Base-by-base conservation (phyloP, 78 protist genomes). In the Polysphondylium violaceum region DNA sequence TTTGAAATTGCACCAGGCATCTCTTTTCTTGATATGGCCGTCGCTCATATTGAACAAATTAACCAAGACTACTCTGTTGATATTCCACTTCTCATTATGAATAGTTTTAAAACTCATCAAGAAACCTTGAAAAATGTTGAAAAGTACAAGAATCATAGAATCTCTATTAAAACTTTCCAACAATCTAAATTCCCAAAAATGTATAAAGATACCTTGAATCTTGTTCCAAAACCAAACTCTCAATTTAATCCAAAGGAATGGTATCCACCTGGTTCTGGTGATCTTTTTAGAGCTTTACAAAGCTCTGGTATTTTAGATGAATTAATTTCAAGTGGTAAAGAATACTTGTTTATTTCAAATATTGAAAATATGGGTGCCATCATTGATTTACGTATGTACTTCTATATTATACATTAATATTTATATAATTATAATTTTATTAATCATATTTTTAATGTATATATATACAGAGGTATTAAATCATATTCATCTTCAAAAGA, bases 211-310 rank as follows among this genome's bases (percentile, higher is more conserved):
- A 94, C 97, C 27, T 50, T 95, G 25, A 65, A n/a, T 31, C 94
- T 97, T n/a, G 88, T 76, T 2, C 92, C 72, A 41, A 77, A 67
- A 63, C 51, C 41, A 38, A 63, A 76, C 63, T 12, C 65, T 31
- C 75, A 31, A 47, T 68, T 65, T 36, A 75, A 69, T 44, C 64
- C 67, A 58, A 77, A 65, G 56, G 68, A 87, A 68, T 93, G 98
- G 98, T 97, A 95, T 79, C 99, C 99, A 27, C 99, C 99, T 7
- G 99, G 99, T 27, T 96, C 96, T 65, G 99, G 99, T 31, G 98
- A 97, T 64, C 50, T 97, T 12, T 95, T 90, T 85, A 92, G 79
- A 25, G 27, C 96, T 12, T 92, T 96, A 5, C 41, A 61, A 60
- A 43, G 81, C 33, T 68, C 96, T 31, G 97, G 97, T 21, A 31